Evolutionary conservation across 768 basidiomycete genomes (phyloP).

Genomic region (Chalciporus pseudorubinellus): DNA sequence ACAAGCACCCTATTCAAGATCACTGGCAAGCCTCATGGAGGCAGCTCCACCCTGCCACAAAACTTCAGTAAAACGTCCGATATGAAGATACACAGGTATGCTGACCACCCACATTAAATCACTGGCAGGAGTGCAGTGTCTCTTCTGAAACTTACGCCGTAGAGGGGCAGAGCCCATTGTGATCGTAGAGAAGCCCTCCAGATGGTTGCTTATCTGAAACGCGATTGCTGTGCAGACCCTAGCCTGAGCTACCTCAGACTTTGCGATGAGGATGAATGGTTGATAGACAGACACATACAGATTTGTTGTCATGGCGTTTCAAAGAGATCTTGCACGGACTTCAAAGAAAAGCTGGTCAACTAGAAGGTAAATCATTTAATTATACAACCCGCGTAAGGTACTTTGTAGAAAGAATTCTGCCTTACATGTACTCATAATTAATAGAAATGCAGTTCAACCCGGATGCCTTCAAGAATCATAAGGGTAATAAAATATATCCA

Average conservation of each 20-base stretch:
- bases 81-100: too few relatives aligned
- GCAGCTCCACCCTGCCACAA: too few relatives aligned
- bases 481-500: slow-evolving; percentile 30
- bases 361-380: too few relatives aligned
- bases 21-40: too few relatives aligned
- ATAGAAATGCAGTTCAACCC: slow-evolving; percentile 12
- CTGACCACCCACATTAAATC: slow-evolving; percentile 2
- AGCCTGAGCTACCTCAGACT: not conserved
- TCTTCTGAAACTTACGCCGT: not conserved
- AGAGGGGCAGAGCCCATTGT: not conserved
- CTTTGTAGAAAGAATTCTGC: slow-evolving; percentile 10
- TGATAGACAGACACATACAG: slow-evolving; percentile 11
- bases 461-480: slow-evolving; percentile 21
- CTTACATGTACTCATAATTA: slow-evolving; percentile 15
- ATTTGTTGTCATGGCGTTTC: not conserved
- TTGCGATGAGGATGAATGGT: not conserved
- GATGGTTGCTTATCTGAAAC: not conserved
- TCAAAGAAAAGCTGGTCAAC: not conserved
- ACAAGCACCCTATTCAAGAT: too few relatives aligned
- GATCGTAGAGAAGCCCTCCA: not conserved
- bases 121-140: not conserved
- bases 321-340: not conserved
- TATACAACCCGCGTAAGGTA: slow-evolving; percentile 2
- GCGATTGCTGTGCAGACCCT: slow-evolving; percentile 1
- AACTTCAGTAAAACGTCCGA: too few relatives aligned